Base-by-base conservation (phyloP, 106 monocot species). In the Hemerocallis citrina region DNA sequence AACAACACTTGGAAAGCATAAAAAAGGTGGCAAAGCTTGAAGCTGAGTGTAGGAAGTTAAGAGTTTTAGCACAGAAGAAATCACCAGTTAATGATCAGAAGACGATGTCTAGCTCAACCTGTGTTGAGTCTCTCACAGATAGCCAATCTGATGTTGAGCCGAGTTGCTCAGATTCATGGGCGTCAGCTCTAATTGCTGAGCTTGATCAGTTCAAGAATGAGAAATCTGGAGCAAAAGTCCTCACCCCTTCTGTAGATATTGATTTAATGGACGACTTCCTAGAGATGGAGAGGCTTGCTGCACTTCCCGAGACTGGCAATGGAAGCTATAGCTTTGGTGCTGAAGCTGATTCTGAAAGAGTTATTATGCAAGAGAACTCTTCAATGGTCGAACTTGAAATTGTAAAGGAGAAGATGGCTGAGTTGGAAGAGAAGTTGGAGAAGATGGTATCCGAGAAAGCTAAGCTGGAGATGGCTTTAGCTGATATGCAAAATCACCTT, bases 241-340 rank as follows among this genome's bases (percentile, higher is more conserved):
- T 64, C 14, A 50, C 55, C 6, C 57, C 67, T 32, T 70, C 68
- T 71, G 41, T 70, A 1, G 88, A 85, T 43, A 69, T 88, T 64
- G 81, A 79, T 15, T 73, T 93, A 12, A 88, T 93, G 92, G 79
- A 93, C 81, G 92, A 93, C 71, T 93, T 93, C 74, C 73, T 93
- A 32, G 88, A 93, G 67, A 93, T 93, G 92, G 92, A 93, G 69
- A 93, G 62, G 32, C 76, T 93, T 6, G 89, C 66, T 46, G 52
- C 78, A 20, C 52, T 76, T 17, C 68, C 74, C 34, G 79, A 75
- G 25, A 28, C 57, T 41, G 67, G 66, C 34, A 24, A 6, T 44
- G 67, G 23, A 50, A 74, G 52, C 33, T 59, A 65, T 38, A 35
- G 16, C 38, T 25, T 49, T 54, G 57, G 50, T 10, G 8, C 55